phyloP scores from a whole-genome alignment of 2,329 filamentous ascomycete genomes.

The Scedosporium dehoogii region DNA sequence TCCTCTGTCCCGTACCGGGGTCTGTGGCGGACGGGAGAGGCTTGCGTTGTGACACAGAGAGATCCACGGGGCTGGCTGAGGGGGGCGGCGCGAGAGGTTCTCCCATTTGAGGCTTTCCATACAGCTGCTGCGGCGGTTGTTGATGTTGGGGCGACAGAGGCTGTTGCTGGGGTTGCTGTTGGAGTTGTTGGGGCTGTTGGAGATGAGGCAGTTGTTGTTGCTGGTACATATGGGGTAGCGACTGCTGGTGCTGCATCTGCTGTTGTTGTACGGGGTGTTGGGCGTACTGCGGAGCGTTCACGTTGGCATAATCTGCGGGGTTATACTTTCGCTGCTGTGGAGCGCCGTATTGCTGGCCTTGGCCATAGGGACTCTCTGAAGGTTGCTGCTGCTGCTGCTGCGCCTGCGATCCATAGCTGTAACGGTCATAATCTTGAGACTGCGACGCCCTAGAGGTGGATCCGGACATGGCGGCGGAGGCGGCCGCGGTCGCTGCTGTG shows the following conservation, averaged over 20 bases:
- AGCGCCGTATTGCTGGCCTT: conserved; percentile 20
- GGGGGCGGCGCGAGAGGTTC: conserved; percentile 24
- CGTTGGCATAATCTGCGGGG: conserved; percentile 63
- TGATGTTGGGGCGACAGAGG: conserved; percentile 19
- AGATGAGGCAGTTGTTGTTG: conserved; percentile 15
- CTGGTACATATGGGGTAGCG: conserved; percentile 14
- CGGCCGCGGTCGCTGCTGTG: conserved; percentile 45
- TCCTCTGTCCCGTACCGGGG: conserved; percentile 67
- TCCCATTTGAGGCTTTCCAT: conserved; percentile 18
- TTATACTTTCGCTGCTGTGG: conserved; percentile 52
- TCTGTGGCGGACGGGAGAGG: conserved; percentile 61
- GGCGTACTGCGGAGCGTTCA: conserved; percentile 36
- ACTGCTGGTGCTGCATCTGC: conserved; percentile 26
- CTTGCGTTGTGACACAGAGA: conserved; percentile 34
- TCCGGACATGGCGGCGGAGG: conserved; percentile 45
- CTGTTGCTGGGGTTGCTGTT: conserved; percentile 26
- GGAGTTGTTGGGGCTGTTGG: conserved; percentile 26
- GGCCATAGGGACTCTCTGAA: conserved; percentile 15
- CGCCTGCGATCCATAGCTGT: background rate
- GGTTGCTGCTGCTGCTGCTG: background rate
- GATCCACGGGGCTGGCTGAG: conserved; percentile 10
- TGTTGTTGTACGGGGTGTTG: conserved; percentile 23
- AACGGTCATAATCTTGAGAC: conserved; percentile 19
- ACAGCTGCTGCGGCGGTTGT: conserved; percentile 22
- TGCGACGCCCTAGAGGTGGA: conserved; percentile 18